Conservation (phyloP, 192 early-diverging fungal genomes). For the Phlyctochytrium arcticum region DNA sequence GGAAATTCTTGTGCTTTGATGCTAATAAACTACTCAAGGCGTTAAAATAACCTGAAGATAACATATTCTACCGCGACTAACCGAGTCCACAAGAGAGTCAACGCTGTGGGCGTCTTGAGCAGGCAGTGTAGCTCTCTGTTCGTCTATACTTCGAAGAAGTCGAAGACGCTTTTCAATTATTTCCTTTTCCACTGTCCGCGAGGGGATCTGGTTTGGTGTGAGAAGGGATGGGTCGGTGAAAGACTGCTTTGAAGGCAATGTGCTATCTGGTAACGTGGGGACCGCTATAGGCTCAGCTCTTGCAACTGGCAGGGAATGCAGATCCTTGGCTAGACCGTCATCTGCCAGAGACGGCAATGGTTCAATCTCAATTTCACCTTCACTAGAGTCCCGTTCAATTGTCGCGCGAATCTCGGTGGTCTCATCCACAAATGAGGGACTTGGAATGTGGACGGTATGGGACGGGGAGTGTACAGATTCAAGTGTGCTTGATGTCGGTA, state of each 20-base stretch:
- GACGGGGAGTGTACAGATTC: neutral
- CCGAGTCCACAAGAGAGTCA: neutral
- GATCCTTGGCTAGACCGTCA: too few species aligned
- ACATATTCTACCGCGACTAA: neutral
- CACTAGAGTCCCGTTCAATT: neutral
- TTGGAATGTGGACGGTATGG: too few species aligned
- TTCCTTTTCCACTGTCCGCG: too few species aligned
- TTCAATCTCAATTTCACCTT: neutral
- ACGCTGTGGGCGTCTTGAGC: neutral
- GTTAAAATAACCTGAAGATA: neutral
- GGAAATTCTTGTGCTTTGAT: conserved; percentile 2
- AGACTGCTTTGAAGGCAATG: neutral
- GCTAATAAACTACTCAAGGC: conserved; percentile 8
- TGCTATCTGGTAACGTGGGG: neutral
- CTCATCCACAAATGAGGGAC: conserved; percentile 21
- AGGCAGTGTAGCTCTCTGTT: too few species aligned
- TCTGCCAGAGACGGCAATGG: neutral
- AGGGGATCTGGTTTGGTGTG: too few species aligned
- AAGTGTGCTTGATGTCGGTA: neutral
- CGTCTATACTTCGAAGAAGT: too few species aligned
- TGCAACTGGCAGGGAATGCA: neutral
- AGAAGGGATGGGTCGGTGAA: too few species aligned
- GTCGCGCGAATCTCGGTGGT: neutral
- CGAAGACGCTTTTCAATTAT: too few species aligned
- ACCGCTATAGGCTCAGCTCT: neutral